Conservation (phyloP, 2,329 filamentous ascomycete genomes). For the Fusarium guadeloupense region DNA sequence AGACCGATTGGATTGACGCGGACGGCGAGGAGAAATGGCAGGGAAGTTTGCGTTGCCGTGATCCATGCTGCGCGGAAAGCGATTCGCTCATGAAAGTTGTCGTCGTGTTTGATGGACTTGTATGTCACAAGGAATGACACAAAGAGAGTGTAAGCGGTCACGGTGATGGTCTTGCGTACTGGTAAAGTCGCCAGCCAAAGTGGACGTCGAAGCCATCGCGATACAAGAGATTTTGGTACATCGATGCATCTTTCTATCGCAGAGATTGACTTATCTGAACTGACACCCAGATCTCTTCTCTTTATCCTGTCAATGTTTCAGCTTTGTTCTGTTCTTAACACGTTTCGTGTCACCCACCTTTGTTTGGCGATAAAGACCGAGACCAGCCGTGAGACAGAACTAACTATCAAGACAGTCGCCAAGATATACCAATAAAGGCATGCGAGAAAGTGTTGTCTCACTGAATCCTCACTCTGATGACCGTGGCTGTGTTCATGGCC, state of each 20-base stretch:
- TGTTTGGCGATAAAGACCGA: constrained; percentile 35
- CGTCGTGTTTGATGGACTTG: constrained; percentile 42
- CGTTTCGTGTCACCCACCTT: constrained; percentile 26
- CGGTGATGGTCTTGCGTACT: constrained; percentile 21
- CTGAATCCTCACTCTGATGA: constrained; percentile 36
- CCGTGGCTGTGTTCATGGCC: constrained; percentile 33
- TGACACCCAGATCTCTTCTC: constrained; percentile 22
- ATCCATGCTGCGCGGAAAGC: constrained; percentile 43
- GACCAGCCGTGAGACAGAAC: constrained; percentile 24
- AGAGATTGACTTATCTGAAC: constrained; percentile 22
- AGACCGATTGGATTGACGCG: constrained; percentile 39
- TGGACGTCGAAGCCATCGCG: constrained; percentile 14
- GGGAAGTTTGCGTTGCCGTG: constrained; percentile 35
- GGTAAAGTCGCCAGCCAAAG: constrained; percentile 26
- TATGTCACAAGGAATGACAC: constrained; percentile 36
- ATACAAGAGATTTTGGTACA: constrained; percentile 13
- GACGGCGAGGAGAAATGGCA: constrained; percentile 39
- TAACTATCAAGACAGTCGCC: constrained; percentile 24
- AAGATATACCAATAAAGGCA: constrained; percentile 41
- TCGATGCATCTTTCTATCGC: constrained; percentile 29
- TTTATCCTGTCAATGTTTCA: constrained; percentile 20
- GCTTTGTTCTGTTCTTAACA: background rate
- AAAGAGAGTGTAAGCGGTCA: constrained; percentile 34
- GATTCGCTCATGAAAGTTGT: constrained; percentile 39
- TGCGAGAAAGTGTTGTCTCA: constrained; percentile 40